These are phyloP conservation scores for Trichoderma sp. DNA, from an alignment of 2,329 filamentous ascomycete species.

Conservation along the genomic window DNA sequence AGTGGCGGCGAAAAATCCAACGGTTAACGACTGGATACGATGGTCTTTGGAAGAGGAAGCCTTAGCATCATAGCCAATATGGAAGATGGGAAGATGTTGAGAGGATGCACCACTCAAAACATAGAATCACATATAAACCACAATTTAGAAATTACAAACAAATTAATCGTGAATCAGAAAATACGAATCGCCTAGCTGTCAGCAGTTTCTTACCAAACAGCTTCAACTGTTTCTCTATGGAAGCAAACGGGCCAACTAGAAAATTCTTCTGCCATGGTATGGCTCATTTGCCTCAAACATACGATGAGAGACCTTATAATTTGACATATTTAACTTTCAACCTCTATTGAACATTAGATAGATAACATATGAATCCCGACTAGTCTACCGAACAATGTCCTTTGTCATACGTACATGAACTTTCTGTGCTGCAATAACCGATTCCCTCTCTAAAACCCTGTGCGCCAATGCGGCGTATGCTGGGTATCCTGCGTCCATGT, in stretches of 20 bases:
- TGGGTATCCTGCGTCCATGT: neutral
- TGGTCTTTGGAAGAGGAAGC: neutral
- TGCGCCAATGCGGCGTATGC: neutral
- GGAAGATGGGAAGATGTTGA: neutral
- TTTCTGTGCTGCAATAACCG: neutral
- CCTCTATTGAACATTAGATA: neutral
- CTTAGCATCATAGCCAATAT: neutral
- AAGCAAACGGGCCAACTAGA: neutral
- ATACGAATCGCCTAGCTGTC: neutral
- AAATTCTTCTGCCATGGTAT: too few species aligned
- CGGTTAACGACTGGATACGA: neutral
- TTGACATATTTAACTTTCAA: neutral
- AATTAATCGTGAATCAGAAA: neutral
- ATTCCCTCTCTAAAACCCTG: neutral
- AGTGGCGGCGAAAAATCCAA: neutral
- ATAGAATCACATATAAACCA: neutral
- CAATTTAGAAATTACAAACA: neutral
- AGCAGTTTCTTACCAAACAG: neutral
- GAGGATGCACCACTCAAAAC: neutral
- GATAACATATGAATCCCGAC: neutral
- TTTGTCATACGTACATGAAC: neutral
- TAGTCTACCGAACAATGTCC: neutral
- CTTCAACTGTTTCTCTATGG: neutral
- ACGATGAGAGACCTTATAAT: neutral
- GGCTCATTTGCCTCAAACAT: too few species aligned